Base-by-base conservation (phyloP, 768 basidiomycete species). In the Boletus sensibilis region DNA sequence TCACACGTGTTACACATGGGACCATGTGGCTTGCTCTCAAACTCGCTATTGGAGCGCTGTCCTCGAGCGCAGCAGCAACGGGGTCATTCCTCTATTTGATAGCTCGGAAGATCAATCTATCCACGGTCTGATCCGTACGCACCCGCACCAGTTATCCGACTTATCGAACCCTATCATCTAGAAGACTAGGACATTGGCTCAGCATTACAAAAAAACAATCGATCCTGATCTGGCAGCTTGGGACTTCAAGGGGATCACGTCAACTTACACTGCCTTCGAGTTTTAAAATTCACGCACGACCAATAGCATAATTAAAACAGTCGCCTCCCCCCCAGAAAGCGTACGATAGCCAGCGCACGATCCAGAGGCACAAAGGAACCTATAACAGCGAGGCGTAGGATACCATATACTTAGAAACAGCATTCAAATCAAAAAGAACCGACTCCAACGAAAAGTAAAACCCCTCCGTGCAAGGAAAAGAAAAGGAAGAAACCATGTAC, bases 261-360 rank as follows among this genome's bases (percentile, higher is more conserved):
- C 20, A 20, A 47, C 18, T 25, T n/a, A n/a, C 38, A 11, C 47
- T 21, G 23, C 21, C n/a, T 42, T 37, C 33, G 27, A 20, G 31
- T 25, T 31, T 51, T 9, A 44, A 45, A 48, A 44, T 25, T 45
- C 37, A 13, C 13, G 48, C 34, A 48, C 33, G 40, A 41, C 18
- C 29, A 52, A 27, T 33, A 31, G 21, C 47, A 52, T 18, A 12
- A 59, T 52, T 47, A 59, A 59, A 47, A 58, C 49, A 52, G 18
- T 34, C 5, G 13, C 42, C 20, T 49, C 41, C 21, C 40, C 37
- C 7, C 34, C 39, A 2, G 21, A 31, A n/a, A 45, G 21, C 39
- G 58, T 58, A 59, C 58, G 57, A 18, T 20, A 52, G n/a, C 58
- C 58, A 52, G 58, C 49, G 58, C 44, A 59, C 58, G 44, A 34